phyloP scores from a whole-genome alignment of 768 basidiomycete genomes.

The Collybia sordida region DNA sequence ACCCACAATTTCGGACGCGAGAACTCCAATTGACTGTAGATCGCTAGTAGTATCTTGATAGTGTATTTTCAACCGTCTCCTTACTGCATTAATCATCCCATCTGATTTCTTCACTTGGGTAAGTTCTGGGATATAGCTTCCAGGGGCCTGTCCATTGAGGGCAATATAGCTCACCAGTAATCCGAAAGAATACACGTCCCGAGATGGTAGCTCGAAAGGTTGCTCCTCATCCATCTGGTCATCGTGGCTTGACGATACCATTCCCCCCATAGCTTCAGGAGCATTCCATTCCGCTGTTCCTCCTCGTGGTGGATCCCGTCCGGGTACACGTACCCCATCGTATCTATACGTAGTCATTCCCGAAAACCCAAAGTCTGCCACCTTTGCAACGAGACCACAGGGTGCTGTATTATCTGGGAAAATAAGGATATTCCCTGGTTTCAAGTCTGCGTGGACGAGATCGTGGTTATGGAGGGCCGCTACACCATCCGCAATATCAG shows the following conservation, averaged over 20 bases:
- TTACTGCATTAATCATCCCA: neutral
- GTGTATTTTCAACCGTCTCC: neutral
- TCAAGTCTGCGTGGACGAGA: conserved; percentile 4
- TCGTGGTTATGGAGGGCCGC: conserved; percentile 4
- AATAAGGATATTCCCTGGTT: conserved; percentile 3
- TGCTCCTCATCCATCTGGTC: neutral
- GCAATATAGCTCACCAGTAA: conserved; percentile 3
- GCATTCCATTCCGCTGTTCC: conserved; percentile 3
- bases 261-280: neutral
- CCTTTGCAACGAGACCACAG: conserved; percentile 4
- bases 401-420: neutral
- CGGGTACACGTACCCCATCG: neutral
- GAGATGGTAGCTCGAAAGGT: neutral
- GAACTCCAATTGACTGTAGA: neutral
- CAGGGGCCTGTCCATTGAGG: conserved; percentile 2
- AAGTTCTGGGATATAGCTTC: neutral
- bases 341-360: neutral
- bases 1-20: neutral
- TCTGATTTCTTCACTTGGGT: neutral
- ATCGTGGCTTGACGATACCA: no score
- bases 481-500: conserved; percentile 4
- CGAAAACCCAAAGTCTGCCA: conserved; percentile 5
- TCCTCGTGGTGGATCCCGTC: conserved; percentile 1
- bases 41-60: neutral
- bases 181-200: conserved; percentile 4